Evolutionary conservation across 306 rosid species (phyloP).

Genomic region (Cucurbita argyrosperma): DNA sequence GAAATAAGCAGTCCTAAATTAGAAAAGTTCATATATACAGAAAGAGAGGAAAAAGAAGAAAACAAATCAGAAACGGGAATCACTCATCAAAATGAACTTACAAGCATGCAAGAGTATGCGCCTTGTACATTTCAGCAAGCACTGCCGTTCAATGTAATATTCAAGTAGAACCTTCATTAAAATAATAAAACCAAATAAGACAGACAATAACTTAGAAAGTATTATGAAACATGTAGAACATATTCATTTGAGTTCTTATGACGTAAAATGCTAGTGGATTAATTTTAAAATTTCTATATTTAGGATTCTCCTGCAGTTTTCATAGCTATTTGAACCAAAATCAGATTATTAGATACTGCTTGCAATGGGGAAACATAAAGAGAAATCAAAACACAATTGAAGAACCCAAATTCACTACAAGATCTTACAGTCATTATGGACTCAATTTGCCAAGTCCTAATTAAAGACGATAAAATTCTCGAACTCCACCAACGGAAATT

Average conservation of each 20-base stretch:
- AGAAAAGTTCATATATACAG: not conserved
- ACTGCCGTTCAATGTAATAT: constrained; percentile 81
- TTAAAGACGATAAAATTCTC: not conserved
- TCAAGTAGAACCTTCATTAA: constrained; percentile 45
- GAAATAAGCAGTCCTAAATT: not conserved
- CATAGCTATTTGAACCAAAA: not conserved
- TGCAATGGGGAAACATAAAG: not conserved
- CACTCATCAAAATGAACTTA: constrained; percentile 30
- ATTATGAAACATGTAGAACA: not conserved
- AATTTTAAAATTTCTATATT: not conserved
- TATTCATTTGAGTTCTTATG: not conserved
- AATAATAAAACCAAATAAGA: not conserved
- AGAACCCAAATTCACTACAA: not conserved
- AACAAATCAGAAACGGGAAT: not conserved
- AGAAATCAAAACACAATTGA: not conserved
- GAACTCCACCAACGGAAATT: too few relatives aligned
- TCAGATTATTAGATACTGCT: not conserved
- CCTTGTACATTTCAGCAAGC: constrained; percentile 84
- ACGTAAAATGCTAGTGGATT: not conserved
- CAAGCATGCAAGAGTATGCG: constrained; percentile 67
- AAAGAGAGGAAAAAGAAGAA: not conserved
- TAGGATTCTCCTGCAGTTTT: not conserved
- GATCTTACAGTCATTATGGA: not conserved
- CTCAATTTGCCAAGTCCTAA: not conserved
- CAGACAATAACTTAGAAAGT: constrained; percentile 4